phyloP scores from a whole-genome alignment of 1,284 basidiomycete species.

The Malassezia dermatis region DNA sequence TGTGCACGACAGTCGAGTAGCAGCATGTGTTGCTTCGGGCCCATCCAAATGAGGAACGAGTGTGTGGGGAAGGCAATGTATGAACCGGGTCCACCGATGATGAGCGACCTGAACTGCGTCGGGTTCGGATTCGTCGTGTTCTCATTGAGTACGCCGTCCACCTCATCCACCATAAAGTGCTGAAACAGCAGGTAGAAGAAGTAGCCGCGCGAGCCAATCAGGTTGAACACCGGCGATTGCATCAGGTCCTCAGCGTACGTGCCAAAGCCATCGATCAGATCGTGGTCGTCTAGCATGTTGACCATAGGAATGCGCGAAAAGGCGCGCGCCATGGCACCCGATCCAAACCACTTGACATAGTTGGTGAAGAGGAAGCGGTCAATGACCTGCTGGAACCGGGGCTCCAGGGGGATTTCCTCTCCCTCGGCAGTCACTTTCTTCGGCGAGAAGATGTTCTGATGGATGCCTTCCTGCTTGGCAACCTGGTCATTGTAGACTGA shows the following conservation, averaged over 20 bases:
- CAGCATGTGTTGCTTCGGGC: conserved; percentile 43
- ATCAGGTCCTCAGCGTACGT: conserved; percentile 53
- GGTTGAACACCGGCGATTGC: conserved; percentile 38
- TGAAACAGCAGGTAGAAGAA: conserved; percentile 47
- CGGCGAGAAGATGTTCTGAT: conserved; percentile 64
- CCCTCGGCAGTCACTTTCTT: conserved; percentile 57
- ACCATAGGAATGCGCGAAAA: conserved; percentile 73
- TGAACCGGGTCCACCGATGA: conserved; percentile 32
- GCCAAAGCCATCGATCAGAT: conserved; percentile 79
- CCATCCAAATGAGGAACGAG: conserved; percentile 37
- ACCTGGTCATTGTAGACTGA: conserved; percentile 30
- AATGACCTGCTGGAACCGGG: conserved; percentile 44
- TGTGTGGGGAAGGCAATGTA: conserved; percentile 43
- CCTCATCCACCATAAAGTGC: conserved; percentile 38
- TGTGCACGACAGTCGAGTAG: conserved; percentile 44
- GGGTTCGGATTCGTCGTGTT: conserved; percentile 23
- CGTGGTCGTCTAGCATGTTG: conserved; percentile 58
- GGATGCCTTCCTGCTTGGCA: conserved; percentile 50
- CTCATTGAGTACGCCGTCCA: conserved; percentile 25
- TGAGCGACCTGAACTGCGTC: conserved; percentile 20
- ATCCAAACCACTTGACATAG: conserved; percentile 63
- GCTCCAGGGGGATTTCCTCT: conserved; percentile 50
- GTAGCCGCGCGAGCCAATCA: conserved; percentile 33
- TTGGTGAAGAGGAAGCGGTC: conserved; percentile 70
- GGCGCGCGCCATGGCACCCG: conserved; percentile 80